A percentile compares a stretch with the other conserved stretches of the same genome.
These are phyloP conservation scores for Leptographium wingfieldii DNA, from an alignment of 2,329 filamentous ascomycete species.

Conservation along the genomic window DNA sequence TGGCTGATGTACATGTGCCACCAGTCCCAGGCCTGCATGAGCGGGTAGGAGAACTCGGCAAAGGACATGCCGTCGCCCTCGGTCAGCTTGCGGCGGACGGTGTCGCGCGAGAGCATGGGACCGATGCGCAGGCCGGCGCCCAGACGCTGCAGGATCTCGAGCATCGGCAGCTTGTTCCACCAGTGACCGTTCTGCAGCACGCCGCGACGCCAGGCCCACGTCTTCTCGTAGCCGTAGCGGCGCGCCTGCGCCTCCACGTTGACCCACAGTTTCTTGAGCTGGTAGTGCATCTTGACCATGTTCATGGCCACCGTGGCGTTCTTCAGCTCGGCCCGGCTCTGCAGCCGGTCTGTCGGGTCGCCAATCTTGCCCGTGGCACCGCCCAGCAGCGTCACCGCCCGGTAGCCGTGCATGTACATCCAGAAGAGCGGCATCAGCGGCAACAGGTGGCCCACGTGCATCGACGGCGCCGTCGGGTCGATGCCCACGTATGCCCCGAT, in stretches of 20 bases:
- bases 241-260: constrained; percentile 56
- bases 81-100: constrained; percentile 60
- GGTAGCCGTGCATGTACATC: constrained; percentile 66
- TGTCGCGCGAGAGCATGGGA: constrained; percentile 78
- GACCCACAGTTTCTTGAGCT: constrained; percentile 58
- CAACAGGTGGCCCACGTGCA: constrained; percentile 70
- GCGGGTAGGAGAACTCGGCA: constrained; percentile 82
- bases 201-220: constrained; percentile 53
- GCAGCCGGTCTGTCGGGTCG: constrained; percentile 60
- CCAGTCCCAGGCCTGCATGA: constrained; percentile 95
- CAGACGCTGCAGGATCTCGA: constrained; percentile 63
- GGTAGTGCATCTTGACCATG: constrained; percentile 53
- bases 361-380: constrained; percentile 68
- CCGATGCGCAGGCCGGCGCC: constrained; percentile 67
- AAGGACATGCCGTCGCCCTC: constrained; percentile 87
- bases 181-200: constrained; percentile 75
- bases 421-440: constrained; percentile 77
- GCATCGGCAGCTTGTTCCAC: constrained; percentile 59
- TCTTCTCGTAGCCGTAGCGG: constrained; percentile 50
- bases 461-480: constrained; percentile 66
- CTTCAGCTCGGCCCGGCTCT: constrained; percentile 42
- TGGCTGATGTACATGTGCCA: constrained; percentile 65
- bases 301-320: constrained; percentile 47
- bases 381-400: constrained; percentile 54
- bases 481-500: constrained; percentile 70